Percentiles rank a stretch among this genome's conserved stretches.
These are phyloP conservation scores for Penicillium verhagenii DNA, from an alignment of 495 filamentous ascomycete species.

Conservation along the genomic window DNA sequence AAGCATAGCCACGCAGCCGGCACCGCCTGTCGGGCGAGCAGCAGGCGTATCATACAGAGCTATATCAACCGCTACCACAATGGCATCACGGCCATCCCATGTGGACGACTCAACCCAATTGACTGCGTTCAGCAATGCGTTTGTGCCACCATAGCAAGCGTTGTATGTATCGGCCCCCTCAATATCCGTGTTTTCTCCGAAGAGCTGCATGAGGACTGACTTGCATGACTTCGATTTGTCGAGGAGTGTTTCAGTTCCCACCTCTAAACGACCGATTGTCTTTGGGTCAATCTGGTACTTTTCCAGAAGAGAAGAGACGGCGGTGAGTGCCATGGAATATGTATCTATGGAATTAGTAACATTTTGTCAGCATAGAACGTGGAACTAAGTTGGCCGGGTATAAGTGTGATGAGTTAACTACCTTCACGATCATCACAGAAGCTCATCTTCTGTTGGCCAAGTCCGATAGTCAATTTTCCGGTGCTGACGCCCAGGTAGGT, in stretches of 20 bases:
- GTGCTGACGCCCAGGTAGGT: constrained; percentile 92
- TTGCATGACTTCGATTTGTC: constrained; percentile 99
- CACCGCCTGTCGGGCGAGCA: constrained; percentile 92
- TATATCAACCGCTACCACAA: constrained; percentile 94
- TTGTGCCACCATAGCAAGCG: constrained; percentile 97
- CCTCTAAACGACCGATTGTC: constrained; percentile 89
- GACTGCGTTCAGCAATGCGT: constrained; percentile 90
- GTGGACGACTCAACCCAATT: constrained; percentile 98
- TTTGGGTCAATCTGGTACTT: constrained; percentile 90
- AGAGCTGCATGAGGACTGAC: constrained; percentile 95
- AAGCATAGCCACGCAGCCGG: constrained; percentile 89
- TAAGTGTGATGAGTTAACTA: constrained; percentile 39
- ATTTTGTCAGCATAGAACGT: background rate
- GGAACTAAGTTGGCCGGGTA: background rate
- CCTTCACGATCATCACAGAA: constrained; percentile 99
- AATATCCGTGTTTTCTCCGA: constrained; percentile 82
- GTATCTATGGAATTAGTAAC: constrained; percentile 62
- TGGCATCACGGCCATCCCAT: constrained; percentile 92
- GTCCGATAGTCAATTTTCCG: constrained; percentile 98
- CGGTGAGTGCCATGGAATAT: constrained; percentile 92
- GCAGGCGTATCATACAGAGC: constrained; percentile 94
- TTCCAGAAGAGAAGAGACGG: constrained; percentile 77
- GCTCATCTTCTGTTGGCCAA: constrained; percentile 98
- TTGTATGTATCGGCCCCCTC: constrained; percentile 98
- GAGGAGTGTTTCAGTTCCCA: constrained; percentile 95